phyloP scores from a whole-genome alignment of 306 rosid species.

The Vigna reflexopilosa region DNA sequence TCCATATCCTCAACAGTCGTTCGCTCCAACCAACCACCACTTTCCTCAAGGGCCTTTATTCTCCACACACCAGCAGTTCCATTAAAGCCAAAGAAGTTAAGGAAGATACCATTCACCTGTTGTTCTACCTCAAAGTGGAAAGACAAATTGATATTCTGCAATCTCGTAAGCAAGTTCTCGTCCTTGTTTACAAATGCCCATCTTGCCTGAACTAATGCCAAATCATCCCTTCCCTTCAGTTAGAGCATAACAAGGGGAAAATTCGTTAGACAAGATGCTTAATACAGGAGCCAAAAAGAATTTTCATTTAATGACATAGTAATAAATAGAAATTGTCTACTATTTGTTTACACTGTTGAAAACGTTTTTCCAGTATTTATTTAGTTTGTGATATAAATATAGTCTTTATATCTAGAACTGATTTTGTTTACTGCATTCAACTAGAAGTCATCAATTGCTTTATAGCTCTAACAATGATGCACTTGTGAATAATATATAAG shows the following conservation, averaged over 20 bases:
- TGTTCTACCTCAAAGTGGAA: conserved; percentile 99
- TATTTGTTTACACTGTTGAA: conserved; percentile 22
- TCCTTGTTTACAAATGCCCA: conserved; percentile 99
- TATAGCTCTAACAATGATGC: conserved; percentile 20
- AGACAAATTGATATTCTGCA: conserved; percentile 90
- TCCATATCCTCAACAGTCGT: conserved; percentile 99
- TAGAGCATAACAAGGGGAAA: conserved; percentile 24
- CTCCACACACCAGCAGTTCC: conserved; percentile 99
- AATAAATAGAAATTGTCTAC: conserved; percentile 24
- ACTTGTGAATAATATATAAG: conserved; percentile 5
- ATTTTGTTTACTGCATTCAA: not conserved
- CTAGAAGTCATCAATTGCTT: conserved; percentile 19
- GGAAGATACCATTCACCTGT: conserved; percentile 88
- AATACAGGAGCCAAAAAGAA: conserved; percentile 8
- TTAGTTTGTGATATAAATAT: conserved; percentile 20
- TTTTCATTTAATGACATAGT: conserved; percentile 16
- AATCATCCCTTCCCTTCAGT: conserved; percentile 88
- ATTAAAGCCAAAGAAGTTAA: conserved; percentile 96
- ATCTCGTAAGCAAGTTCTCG: conserved; percentile 94
- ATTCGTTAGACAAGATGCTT: conserved; percentile 23
- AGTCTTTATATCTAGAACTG: conserved; percentile 28
- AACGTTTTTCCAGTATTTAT: not conserved
- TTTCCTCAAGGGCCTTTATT: conserved; percentile 93
- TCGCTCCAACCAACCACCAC: conserved; percentile 99
- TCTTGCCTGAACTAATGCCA: conserved; percentile 93